Evolutionary conservation across 106 monocot species (phyloP).

Genomic region (Amphibolis antarctica): DNA sequence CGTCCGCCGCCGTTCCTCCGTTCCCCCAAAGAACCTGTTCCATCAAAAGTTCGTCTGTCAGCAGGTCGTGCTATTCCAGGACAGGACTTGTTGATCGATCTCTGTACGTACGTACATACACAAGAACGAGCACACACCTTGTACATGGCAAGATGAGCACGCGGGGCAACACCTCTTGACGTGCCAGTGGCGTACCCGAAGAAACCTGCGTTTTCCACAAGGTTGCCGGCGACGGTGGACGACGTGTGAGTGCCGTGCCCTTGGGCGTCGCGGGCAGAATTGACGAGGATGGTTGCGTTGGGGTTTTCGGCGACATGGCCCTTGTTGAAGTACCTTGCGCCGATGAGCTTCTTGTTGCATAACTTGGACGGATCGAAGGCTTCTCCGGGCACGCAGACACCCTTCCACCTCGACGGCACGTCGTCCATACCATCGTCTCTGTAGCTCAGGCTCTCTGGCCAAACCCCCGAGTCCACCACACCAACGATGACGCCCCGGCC

Average conservation of each 20-base stretch:
- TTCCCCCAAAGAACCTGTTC: slow-evolving; percentile 25
- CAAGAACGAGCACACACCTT: too few species aligned
- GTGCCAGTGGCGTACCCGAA: slow-evolving; percentile 49
- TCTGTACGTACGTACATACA: too few species aligned
- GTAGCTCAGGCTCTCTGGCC: slow-evolving; percentile 55
- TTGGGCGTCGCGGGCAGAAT: slow-evolving; percentile 44
- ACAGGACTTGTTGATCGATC: not conserved
- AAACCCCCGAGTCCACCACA: slow-evolving; percentile 40
- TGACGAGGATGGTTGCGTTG: slow-evolving; percentile 23
- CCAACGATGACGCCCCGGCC: slow-evolving; percentile 45
- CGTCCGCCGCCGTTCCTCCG: slow-evolving; percentile 35
- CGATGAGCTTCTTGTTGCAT: slow-evolving; percentile 67
- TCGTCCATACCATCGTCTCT: slow-evolving; percentile 27
- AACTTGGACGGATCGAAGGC: slow-evolving; percentile 14
- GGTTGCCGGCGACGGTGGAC: slow-evolving; percentile 50
- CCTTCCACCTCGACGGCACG: slow-evolving; percentile 39
- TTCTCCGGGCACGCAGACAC: slow-evolving; percentile 30
- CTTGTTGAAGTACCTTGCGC: slow-evolving; percentile 44
- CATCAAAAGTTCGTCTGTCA: too few species aligned
- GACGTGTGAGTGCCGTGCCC: slow-evolving; percentile 91
- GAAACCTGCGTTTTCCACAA: slow-evolving; percentile 26
- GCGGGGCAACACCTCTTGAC: slow-evolving; percentile 48
- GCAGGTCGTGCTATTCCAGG: not conserved
- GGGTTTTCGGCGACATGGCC: slow-evolving; percentile 24
- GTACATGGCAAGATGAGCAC: slow-evolving; percentile 48